Base-by-base conservation (phyloP, 371 early-diverging fungal genomes). In the Mortierella sp. region DNA sequence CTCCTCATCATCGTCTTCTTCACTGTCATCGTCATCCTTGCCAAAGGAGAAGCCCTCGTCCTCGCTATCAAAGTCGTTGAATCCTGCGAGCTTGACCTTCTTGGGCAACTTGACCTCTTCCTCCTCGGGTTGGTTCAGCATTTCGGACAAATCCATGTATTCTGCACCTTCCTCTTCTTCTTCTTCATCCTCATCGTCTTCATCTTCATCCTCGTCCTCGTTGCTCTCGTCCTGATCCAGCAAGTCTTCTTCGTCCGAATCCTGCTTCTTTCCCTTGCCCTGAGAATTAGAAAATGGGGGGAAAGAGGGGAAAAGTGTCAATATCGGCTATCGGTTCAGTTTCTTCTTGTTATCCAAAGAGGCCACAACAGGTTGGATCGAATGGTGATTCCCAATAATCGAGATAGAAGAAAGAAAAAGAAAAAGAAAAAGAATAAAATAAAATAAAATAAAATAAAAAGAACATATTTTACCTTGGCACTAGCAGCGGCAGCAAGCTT, bases 91-190 rank as follows among this genome's bases (percentile, higher is more conserved):
- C 61, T 72, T 68, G 57, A 72, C 56, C 72, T 68, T 83, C 70
- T 81, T 83, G 3, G 81, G 79, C 59, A 82, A 55, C 59, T 67
- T 80, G 18, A 81, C 80, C n/a, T 73, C 80, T 19, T 83, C 74
- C 11, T 37, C 37, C 72, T 72, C 25, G 30, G 70, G 45, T 65
- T 82, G 82, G 52, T 81, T 68, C 46, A 90, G 81, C 88, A 90
- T 87, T 55, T 87, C 89, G 16, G 89, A 87, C 21, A 90, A 74
- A 64, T 91, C 89, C 71, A 90, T 82, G 30, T 85, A 89, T 1
- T 87, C 89, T 2, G 84, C 86, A 0, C 83, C 86, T 0, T 84
- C 84, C 12, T 87, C 89, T 25, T 84, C 84, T 29, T 84, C 84
- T 18, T 82, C 83, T 48, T 81, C 81, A 23, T 84, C 87, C 56